Evolutionary conservation across 805 yeast species (phyloP).

Genomic region (Lachancea quebecensis): DNA sequence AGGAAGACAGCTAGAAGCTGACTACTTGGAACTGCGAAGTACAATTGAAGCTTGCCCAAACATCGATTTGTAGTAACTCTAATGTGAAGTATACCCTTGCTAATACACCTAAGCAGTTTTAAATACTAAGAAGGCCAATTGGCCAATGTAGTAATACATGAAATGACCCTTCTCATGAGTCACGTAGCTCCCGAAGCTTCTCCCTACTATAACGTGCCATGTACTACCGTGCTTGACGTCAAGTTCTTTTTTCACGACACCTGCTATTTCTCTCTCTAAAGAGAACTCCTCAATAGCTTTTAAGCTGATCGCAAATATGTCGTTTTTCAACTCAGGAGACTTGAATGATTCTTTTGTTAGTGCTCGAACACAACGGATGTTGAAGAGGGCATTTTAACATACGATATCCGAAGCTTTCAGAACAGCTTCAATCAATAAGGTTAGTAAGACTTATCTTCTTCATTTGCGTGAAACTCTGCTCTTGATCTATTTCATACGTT

Average conservation of each 20-base stretch:
- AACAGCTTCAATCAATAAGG: not conserved
- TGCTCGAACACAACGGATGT: not conserved
- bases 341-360: conserved; percentile 3
- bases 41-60: not conserved
- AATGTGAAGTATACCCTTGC: not conserved
- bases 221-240: conserved; percentile 60
- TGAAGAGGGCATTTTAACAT: conserved; percentile 10
- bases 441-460: not conserved
- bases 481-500: not conserved
- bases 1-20: not conserved
- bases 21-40: not conserved
- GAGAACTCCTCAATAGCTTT: conserved; percentile 21
- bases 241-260: conserved; percentile 53
- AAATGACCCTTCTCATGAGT: conserved; percentile 73
- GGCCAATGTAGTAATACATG: conserved; percentile 63
- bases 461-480: not conserved
- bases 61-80: not conserved
- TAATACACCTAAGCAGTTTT: conserved; percentile 45
- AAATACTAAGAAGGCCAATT: conserved; percentile 60
- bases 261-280: conserved; percentile 49
- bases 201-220: conserved; percentile 81
- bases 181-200: conserved; percentile 70
- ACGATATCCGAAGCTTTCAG: conserved; percentile 31
- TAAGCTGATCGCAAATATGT: conserved; percentile 17
- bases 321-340: conserved; percentile 28